Conservation (phyloP, 2,329 filamentous ascomycete genomes). For the Hymenoscyphus infarciens region DNA sequence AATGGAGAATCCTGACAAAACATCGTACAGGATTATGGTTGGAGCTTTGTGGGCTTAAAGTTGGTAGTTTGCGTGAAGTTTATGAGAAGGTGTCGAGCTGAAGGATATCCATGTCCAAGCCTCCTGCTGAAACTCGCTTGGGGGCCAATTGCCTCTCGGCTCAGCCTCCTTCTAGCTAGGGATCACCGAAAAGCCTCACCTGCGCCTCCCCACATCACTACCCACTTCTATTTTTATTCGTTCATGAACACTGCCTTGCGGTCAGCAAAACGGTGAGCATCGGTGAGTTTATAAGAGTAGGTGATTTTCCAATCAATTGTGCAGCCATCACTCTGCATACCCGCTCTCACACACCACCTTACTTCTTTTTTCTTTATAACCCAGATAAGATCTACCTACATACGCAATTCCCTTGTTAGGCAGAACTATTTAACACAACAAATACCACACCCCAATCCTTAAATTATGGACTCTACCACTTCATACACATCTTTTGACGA, state of each 20-base stretch:
- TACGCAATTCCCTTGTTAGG: background rate
- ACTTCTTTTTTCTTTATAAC: background rate
- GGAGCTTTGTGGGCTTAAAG: background rate
- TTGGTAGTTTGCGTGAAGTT: background rate
- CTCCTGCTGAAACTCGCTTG: slow-evolving; percentile 3
- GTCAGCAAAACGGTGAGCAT: background rate
- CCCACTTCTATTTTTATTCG: slow-evolving; percentile 7
- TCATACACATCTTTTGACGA: slow-evolving; percentile 9
- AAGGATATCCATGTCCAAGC: background rate
- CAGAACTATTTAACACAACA: background rate
- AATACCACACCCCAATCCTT: background rate
- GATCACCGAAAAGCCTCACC: too few relatives aligned
- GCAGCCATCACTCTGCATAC: background rate
- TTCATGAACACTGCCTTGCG: background rate
- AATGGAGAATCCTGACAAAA: background rate
- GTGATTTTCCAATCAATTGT: slow-evolving; percentile 4
- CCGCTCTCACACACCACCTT: slow-evolving; percentile 5
- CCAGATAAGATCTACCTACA: background rate
- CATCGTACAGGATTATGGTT: background rate
- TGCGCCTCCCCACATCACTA: slow-evolving; percentile 2
- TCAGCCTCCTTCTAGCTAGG: too few relatives aligned
- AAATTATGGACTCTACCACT: background rate
- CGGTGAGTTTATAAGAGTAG: slow-evolving; percentile 11
- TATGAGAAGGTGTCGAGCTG: background rate
- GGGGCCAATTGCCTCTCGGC: background rate